Evolutionary conservation across 768 basidiomycete genomes (phyloP).

Genomic region (Serpula lacrymans): DNA sequence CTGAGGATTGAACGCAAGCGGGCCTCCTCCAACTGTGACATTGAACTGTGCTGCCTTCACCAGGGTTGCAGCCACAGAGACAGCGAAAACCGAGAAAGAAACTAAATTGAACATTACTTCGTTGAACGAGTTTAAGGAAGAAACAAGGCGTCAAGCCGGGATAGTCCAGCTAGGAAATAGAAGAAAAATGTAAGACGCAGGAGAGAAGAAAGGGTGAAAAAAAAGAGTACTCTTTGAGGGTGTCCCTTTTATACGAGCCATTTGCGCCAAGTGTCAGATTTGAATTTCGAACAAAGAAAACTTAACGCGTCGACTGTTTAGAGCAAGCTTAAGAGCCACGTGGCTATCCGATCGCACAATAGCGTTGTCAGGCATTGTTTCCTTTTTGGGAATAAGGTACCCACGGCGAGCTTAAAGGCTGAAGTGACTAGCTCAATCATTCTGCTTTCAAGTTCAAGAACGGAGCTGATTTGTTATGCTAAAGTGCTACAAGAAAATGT

Average conservation of each 20-base stretch:
- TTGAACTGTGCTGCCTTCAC: constrained; percentile 10
- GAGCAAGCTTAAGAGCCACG: too few species aligned
- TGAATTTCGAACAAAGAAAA: too few species aligned
- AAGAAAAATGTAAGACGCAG: constrained; percentile 5
- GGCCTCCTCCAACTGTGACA: constrained; percentile 13
- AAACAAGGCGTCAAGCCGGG: constrained; percentile 7
- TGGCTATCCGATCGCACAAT: too few species aligned
- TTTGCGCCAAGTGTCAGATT: neutral
- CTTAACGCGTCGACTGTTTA: too few species aligned
- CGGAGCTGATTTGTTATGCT: too few species aligned
- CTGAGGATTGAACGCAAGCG: constrained; percentile 9
- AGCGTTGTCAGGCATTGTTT: too few species aligned
- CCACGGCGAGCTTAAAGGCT: too few species aligned
- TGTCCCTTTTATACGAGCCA: constrained; percentile 5
- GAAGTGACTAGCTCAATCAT: too few species aligned
- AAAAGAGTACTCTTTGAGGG: neutral
- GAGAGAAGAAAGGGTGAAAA: constrained; percentile 2
- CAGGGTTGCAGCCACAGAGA: too few species aligned
- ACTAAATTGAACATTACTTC: neutral
- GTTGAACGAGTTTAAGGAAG: constrained; percentile 1
- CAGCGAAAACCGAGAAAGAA: constrained; percentile 3
- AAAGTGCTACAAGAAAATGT: too few species aligned
- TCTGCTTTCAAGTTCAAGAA: too few species aligned
- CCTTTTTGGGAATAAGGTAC: too few species aligned
- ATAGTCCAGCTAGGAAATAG: neutral